These are phyloP conservation scores for Backusella macrospora DNA, from an alignment of 192 early-diverging fungal genomes.

Conservation along the genomic window DNA sequence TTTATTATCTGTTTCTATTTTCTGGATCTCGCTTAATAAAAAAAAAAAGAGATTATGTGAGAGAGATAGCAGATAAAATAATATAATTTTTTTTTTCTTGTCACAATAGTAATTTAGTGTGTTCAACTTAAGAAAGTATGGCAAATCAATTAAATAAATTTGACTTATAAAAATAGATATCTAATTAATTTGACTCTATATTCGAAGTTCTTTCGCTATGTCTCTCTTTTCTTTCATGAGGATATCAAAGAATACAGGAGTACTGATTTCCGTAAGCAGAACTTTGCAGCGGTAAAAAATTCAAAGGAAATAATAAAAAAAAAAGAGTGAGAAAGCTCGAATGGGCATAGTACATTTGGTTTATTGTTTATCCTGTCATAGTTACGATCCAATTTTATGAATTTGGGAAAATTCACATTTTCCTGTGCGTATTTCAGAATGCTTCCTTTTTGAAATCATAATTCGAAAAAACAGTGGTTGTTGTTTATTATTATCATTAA, in stretches of 20 bases:
- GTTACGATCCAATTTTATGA: conserved; percentile 1
- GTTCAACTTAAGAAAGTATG: conserved; percentile 8
- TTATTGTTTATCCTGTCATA: conserved; percentile 10
- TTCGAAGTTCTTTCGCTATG: not conserved
- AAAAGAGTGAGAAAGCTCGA: not conserved
- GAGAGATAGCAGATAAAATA: not conserved
- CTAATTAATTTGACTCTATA: not conserved
- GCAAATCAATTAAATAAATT: conserved; percentile 13
- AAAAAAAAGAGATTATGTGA: not conserved
- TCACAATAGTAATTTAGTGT: conserved; percentile 15
- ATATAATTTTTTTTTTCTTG: not conserved
- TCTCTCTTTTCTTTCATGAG: conserved; percentile 2
- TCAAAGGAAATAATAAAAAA: not conserved
- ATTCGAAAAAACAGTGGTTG: conserved; percentile 1
- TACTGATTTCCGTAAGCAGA: conserved; percentile 12
- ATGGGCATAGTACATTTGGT: not conserved
- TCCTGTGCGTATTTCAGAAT: not conserved
- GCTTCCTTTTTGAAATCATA: not conserved
- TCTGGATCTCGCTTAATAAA: not conserved
- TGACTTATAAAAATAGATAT: conserved; percentile 6
- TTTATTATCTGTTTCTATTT: not conserved
- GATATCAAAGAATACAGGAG: conserved; percentile 10
- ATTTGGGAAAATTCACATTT: not conserved
- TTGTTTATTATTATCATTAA: not conserved
- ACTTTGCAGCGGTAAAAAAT: conserved; percentile 11